Evolutionary conservation across 768 basidiomycete species (phyloP).

Genomic region (Termitomyces sp.): DNA sequence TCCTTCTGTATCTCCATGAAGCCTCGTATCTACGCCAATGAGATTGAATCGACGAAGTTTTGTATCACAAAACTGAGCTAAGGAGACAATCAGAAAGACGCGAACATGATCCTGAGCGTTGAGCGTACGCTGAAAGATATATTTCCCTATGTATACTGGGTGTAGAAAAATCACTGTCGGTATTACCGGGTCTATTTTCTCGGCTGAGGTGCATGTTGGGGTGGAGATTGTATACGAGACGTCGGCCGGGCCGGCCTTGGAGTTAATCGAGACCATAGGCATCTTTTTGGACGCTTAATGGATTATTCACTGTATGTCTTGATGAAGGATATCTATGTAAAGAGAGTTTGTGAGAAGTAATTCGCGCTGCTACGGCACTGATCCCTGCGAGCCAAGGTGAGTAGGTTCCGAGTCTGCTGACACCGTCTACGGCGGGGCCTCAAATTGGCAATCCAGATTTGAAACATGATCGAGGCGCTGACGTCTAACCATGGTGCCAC

Average conservation of each 20-base stretch:
- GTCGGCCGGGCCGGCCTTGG: conserved; percentile 22
- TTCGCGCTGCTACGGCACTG: background rate
- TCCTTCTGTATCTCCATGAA: conserved; percentile 28
- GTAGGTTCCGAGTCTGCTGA: background rate
- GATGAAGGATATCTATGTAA: background rate
- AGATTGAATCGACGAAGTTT: conserved; percentile 33
- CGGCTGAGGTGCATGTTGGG: conserved; percentile 22
- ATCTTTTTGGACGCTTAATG: conserved; percentile 13
- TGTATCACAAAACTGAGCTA: conserved; percentile 13
- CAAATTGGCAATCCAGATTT: background rate
- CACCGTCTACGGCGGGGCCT: background rate
- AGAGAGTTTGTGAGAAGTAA: background rate
- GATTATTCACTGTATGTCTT: background rate
- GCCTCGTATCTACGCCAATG: conserved; percentile 26
- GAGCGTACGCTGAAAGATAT: conserved; percentile 27
- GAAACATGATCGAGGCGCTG: background rate
- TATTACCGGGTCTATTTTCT: conserved; percentile 22
- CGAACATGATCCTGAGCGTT: background rate
- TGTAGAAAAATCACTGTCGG: conserved; percentile 33
- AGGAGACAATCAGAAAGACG: background rate
- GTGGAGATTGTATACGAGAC: conserved; percentile 33
- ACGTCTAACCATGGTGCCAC: background rate
- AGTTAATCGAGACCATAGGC: conserved; percentile 26
- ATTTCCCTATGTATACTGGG: conserved; percentile 26
- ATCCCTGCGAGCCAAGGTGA: background rate